Percentiles rank a stretch among this genome's conserved stretches.
phyloP scores from a whole-genome alignment of 768 basidiomycete genomes.

The Neoboletus subvelutipes region DNA sequence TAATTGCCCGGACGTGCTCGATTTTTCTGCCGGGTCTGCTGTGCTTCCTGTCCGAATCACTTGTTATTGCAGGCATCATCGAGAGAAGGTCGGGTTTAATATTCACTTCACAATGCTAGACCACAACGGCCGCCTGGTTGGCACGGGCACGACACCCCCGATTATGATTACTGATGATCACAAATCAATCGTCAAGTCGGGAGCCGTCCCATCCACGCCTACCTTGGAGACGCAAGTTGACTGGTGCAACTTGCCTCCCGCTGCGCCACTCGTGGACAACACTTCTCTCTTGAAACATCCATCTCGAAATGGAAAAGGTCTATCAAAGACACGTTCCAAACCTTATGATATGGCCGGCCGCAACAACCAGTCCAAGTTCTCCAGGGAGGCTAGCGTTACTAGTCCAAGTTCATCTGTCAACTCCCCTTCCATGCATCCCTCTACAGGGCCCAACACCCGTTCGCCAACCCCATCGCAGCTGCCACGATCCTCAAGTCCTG shows the following conservation, averaged over 20 bases:
- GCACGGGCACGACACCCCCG: slow-evolving; percentile 77
- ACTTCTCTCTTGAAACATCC: slow-evolving; percentile 49
- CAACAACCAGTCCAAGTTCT: slow-evolving; percentile 42
- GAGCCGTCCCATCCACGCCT: slow-evolving; percentile 31
- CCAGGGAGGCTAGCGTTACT: slow-evolving; percentile 55
- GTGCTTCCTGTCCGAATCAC: slow-evolving; percentile 93
- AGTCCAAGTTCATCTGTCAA: slow-evolving; percentile 50
- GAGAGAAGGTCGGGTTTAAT: slow-evolving; percentile 93
- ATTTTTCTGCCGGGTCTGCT: slow-evolving; percentile 84
- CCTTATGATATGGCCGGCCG: slow-evolving; percentile 55
- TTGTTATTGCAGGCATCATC: slow-evolving; percentile 98
- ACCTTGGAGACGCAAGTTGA: slow-evolving; percentile 44
- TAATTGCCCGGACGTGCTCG: slow-evolving; percentile 88
- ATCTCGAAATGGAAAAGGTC: slow-evolving; percentile 43
- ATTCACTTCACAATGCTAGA: slow-evolving; percentile 87
- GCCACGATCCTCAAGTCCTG: slow-evolving; percentile 18
- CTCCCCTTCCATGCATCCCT: slow-evolving; percentile 39
- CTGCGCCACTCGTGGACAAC: slow-evolving; percentile 28
- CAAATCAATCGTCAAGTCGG: slow-evolving; percentile 61
- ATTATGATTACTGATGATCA: slow-evolving; percentile 99
- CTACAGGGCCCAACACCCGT: slow-evolving; percentile 34
- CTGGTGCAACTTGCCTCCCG: slow-evolving; percentile 44
- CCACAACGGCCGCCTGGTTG: slow-evolving; percentile 73
- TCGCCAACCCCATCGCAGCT: slow-evolving; percentile 31
- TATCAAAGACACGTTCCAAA: slow-evolving; percentile 60